Conservation (phyloP, 805 yeast genomes). For the Scheffersomyces amazonensis region DNA sequence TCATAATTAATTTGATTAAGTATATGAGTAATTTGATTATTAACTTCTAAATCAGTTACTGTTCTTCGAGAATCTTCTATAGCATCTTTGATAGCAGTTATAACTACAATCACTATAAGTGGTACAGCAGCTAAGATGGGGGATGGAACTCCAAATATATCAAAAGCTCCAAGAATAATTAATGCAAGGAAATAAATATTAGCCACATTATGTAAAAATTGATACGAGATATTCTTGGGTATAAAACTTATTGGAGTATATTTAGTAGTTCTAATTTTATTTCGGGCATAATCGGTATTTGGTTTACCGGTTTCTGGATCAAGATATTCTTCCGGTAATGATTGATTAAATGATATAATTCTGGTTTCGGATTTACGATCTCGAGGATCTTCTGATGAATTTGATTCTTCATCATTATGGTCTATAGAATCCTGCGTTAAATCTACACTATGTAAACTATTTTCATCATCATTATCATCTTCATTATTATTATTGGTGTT, state of each 20-base stretch:
- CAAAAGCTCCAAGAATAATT: slow-evolving; percentile 76
- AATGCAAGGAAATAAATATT: slow-evolving; percentile 80
- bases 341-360: slow-evolving; percentile 56
- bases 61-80: slow-evolving; percentile 79
- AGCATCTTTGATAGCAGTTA: slow-evolving; percentile 79
- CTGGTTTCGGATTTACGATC: slow-evolving; percentile 36
- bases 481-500: slow-evolving; percentile 3
- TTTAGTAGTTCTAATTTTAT: slow-evolving; percentile 92
- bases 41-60: slow-evolving; percentile 66
- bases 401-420: slow-evolving; percentile 5
- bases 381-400: slow-evolving; percentile 26
- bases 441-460: not conserved
- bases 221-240: slow-evolving; percentile 78
- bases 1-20: slow-evolving; percentile 31
- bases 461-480: not conserved
- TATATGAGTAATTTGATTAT: slow-evolving; percentile 70
- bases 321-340: slow-evolving; percentile 54
- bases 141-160: slow-evolving; percentile 76
- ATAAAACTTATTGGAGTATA: slow-evolving; percentile 87
- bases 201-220: slow-evolving; percentile 80
- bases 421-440: slow-evolving; percentile 9
- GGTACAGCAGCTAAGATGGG: slow-evolving; percentile 79
- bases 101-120: slow-evolving; percentile 67
- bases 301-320: slow-evolving; percentile 63
- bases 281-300: slow-evolving; percentile 64